These are phyloP conservation scores for Sambucus nigra DNA, from an alignment of 129 eudicot genomes.

Conservation along the genomic window DNA sequence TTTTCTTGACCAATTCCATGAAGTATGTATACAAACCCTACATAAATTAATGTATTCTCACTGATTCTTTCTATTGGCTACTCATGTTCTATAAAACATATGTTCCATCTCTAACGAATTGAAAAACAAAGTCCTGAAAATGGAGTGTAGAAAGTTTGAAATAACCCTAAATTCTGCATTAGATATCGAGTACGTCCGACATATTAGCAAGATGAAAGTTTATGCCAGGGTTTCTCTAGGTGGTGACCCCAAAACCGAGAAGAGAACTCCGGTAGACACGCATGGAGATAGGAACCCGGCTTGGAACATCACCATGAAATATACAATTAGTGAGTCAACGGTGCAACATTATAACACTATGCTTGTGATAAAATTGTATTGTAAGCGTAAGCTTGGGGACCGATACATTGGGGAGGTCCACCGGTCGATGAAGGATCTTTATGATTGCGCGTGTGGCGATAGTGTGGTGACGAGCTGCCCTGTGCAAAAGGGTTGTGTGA, in stretches of 20 bases:
- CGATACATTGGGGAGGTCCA: constrained; percentile 54
- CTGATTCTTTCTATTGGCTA: too few relatives aligned
- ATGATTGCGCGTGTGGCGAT: constrained; percentile 39
- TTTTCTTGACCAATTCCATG: too few relatives aligned
- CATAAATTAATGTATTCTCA: too few relatives aligned
- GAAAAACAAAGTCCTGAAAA: too few relatives aligned
- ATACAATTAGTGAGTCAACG: constrained; percentile 31
- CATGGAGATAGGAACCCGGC: constrained; percentile 47
- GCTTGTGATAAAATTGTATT: constrained; percentile 53
- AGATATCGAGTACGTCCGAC: constrained; percentile 41
- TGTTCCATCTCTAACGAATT: too few relatives aligned
- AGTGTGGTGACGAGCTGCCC: constrained; percentile 34
- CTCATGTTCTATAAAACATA: too few relatives aligned
- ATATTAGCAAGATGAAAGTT: constrained; percentile 48
- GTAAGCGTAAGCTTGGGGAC: constrained; percentile 61
- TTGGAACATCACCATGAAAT: constrained; percentile 46
- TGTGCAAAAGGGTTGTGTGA: constrained; percentile 36
- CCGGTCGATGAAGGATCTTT: constrained; percentile 44
- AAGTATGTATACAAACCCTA: too few relatives aligned
- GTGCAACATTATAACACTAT: constrained; percentile 29
- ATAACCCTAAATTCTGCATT: constrained; percentile 38
- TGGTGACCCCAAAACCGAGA: constrained; percentile 27
- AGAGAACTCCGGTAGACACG: constrained; percentile 37
- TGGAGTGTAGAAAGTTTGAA: constrained; percentile 60
- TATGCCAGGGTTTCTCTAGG: constrained; percentile 47